Evolutionary conservation across 1,139 yeast species (phyloP).

Genomic region (Hyphopichia burtonii): DNA sequence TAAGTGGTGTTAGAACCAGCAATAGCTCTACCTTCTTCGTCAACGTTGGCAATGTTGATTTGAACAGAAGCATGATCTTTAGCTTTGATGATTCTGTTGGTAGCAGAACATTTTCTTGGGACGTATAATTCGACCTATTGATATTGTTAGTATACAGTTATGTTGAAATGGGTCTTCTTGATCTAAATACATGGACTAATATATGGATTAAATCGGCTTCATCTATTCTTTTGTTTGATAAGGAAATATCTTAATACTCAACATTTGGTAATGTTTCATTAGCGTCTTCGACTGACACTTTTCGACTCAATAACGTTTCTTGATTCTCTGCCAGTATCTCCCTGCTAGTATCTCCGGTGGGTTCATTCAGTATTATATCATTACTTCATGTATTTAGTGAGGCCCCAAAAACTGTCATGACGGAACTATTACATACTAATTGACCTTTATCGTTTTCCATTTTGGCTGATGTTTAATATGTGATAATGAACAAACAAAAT

Average conservation of each 20-base stretch:
- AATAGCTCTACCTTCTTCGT: conserved; percentile 94
- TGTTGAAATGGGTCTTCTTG: not conserved
- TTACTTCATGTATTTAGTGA: too few species aligned
- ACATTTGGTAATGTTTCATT: too few species aligned
- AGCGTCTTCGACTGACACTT: too few species aligned
- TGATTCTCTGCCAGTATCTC: too few species aligned
- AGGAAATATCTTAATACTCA: too few species aligned
- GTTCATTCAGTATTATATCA: too few species aligned
- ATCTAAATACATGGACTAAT: too few species aligned
- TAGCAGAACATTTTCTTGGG: conserved; percentile 99
- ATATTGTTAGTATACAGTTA: conserved; percentile 25
- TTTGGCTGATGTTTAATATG: conserved; percentile 42
- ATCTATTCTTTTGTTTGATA: too few species aligned
- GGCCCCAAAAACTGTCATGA: too few species aligned
- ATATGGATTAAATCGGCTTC: too few species aligned
- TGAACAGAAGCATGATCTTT: conserved; percentile 99
- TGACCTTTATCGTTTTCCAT: conserved; percentile 99
- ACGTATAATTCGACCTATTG: conserved; percentile 97
- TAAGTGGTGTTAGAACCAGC: conserved; percentile 91
- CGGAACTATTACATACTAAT: conserved; percentile 67
- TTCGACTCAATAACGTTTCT: too few species aligned
- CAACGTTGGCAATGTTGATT: conserved; percentile 57
- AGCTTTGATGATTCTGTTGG: conserved; percentile 99
- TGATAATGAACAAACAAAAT: not conserved
- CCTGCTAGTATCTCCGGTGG: too few species aligned